phyloP scores from a whole-genome alignment of 2,329 filamentous ascomycete species.

The Microcyclospora tardicrescens region DNA sequence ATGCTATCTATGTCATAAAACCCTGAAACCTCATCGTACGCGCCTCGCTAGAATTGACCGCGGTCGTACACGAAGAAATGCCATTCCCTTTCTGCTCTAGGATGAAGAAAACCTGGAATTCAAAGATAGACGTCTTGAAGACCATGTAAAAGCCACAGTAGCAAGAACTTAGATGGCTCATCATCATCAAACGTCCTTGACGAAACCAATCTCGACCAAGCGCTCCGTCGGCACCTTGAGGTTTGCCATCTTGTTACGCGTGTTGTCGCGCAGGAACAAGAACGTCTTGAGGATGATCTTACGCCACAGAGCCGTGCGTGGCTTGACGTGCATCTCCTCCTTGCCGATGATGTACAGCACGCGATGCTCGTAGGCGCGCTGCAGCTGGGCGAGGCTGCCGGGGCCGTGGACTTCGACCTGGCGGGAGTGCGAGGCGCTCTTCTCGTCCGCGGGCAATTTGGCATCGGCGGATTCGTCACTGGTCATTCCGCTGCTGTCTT shows the following conservation, averaged over 20 bases:
- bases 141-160: no score
- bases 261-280: constrained; percentile 54
- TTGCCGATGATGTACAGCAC: constrained; percentile 47
- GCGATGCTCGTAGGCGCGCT: constrained; percentile 33
- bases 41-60: no score
- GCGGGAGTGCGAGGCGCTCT: constrained; percentile 4
- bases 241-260: constrained; percentile 52
- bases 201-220: constrained; percentile 55
- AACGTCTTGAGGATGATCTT: constrained; percentile 41
- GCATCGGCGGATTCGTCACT: not conserved
- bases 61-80: no score
- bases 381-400: constrained; percentile 18
- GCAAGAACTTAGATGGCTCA: no score
- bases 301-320: constrained; percentile 30
- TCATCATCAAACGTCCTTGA: constrained; percentile 45
- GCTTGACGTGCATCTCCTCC: constrained; percentile 43
- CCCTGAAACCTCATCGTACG: no score
- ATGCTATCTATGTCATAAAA: no score
- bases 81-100: no score
- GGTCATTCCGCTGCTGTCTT: not conserved
- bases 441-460: not conserved
- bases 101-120: no score
- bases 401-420: not conserved
- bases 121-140: no score
- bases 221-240: constrained; percentile 46